Conservation (phyloP, 2,329 filamentous ascomycete species). For the Monosporascus sp. region DNA sequence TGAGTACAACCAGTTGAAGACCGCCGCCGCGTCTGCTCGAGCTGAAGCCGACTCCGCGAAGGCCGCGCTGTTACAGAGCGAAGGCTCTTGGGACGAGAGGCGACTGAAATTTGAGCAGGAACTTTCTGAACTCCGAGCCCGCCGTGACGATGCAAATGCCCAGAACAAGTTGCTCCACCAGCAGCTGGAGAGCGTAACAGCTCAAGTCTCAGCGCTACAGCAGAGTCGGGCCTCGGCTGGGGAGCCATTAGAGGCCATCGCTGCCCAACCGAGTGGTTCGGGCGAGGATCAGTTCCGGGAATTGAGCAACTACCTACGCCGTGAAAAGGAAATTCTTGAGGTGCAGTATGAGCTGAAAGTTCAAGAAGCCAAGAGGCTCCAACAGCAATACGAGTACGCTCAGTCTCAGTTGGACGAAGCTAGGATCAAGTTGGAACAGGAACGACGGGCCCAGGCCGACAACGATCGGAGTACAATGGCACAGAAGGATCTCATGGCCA, state of each 20-base stretch:
- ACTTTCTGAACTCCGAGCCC: constrained; percentile 68
- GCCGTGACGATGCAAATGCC: constrained; percentile 76
- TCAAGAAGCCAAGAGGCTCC: constrained; percentile 81
- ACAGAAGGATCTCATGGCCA: constrained; percentile 88
- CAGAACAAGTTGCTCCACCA: constrained; percentile 89
- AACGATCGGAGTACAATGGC: constrained; percentile 67
- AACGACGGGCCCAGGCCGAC: constrained; percentile 72
- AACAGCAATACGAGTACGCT: constrained; percentile 83
- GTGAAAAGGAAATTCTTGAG: constrained; percentile 96
- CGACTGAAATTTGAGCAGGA: constrained; percentile 79
- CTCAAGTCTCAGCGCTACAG: constrained; percentile 75
- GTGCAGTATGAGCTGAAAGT: constrained; percentile 89
- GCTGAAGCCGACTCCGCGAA: constrained; percentile 84
- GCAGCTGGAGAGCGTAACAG: constrained; percentile 77
- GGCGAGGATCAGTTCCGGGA: constrained; percentile 77
- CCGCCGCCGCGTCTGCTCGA: constrained; percentile 67
- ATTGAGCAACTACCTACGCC: constrained; percentile 82
- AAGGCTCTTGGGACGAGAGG: constrained; percentile 83
- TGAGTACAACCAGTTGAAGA: constrained; percentile 78
- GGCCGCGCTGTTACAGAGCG: constrained; percentile 69
- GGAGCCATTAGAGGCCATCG: constrained; percentile 48
- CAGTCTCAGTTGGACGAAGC: constrained; percentile 86
- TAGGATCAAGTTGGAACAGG: constrained; percentile 83
- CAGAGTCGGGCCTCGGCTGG: constrained; percentile 59
- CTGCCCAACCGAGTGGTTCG: constrained; percentile 47